Evolutionary conservation across 306 rosid species (phyloP).

Genomic region (Cicer pinnatifidum): DNA sequence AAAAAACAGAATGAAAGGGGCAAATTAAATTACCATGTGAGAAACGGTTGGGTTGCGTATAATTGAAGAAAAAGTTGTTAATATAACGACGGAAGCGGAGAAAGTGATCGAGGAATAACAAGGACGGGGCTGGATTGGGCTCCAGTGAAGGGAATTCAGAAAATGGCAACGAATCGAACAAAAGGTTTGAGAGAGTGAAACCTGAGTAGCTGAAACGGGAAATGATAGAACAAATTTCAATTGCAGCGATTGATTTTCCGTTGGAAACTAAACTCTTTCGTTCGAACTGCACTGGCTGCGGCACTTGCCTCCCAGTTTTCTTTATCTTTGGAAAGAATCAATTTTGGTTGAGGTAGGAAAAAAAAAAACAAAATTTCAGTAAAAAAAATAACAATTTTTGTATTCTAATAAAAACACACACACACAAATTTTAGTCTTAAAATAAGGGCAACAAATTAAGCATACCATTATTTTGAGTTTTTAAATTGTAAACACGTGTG

Average conservation of each 20-base stretch:
- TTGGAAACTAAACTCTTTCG: background rate
- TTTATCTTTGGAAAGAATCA: too few species aligned
- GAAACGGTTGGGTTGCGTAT: slow-evolving; percentile 13
- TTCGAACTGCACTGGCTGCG: background rate
- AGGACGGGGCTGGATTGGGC: slow-evolving; percentile 21
- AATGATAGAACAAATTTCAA: slow-evolving; percentile 4
- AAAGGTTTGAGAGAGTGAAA: background rate
- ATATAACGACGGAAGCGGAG: slow-evolving; percentile 2
- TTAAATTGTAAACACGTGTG: too few species aligned
- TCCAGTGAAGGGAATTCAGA: background rate
- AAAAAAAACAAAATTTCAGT: too few species aligned
- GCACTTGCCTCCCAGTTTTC: background rate
- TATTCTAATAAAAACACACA: too few species aligned
- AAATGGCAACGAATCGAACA: background rate
- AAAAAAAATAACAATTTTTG: too few species aligned
- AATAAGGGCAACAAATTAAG: too few species aligned
- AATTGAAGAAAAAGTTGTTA: slow-evolving; percentile 32
- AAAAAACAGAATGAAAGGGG: slow-evolving; percentile 1
- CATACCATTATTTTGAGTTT: too few species aligned
- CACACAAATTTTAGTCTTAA: too few species aligned
- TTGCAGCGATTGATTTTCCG: background rate
- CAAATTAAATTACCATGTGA: slow-evolving; percentile 42
- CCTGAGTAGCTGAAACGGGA: slow-evolving; percentile 4
- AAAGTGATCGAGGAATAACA: background rate
- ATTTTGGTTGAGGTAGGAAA: too few species aligned